Conservation (phyloP, 2,329 filamentous ascomycete genomes). For the Rhinocladiella similis region DNA sequence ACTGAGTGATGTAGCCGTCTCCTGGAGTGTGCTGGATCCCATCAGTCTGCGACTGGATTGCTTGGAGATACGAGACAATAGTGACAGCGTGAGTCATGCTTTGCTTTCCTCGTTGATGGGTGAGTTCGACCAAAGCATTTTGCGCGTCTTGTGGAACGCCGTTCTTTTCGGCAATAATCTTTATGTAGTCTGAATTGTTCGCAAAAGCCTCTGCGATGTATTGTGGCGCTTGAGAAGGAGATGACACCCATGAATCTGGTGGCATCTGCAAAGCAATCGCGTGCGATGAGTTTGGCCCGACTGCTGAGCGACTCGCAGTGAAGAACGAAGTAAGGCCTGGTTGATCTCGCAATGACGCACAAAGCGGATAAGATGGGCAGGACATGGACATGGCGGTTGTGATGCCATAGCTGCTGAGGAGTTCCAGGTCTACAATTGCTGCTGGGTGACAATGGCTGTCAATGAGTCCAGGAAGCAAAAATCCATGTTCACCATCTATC, state of each 20-base stretch:
- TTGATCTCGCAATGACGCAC: neutral
- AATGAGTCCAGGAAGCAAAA: conserved; percentile 31
- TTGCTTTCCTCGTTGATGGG: neutral
- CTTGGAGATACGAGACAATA: neutral
- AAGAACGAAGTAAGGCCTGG: conserved; percentile 1
- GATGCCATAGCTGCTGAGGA: conserved; percentile 25
- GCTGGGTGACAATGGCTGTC: conserved; percentile 27
- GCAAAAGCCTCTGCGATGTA: neutral
- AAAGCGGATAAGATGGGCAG: neutral
- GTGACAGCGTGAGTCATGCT: conserved; percentile 2
- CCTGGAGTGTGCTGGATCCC: conserved; percentile 1
- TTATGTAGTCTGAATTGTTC: conserved; percentile 2
- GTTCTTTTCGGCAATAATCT: neutral
- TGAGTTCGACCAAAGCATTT: neutral
- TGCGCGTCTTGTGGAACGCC: neutral
- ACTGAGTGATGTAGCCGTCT: neutral
- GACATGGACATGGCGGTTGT: conserved; percentile 26
- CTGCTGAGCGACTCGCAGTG: neutral
- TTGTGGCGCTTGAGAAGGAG: neutral
- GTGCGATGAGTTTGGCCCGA: neutral
- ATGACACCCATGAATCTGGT: neutral
- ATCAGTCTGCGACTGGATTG: neutral
- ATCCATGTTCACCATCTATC: conserved; percentile 21
- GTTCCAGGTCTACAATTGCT: conserved; percentile 16
- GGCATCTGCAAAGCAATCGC: neutral